Evolutionary conservation across 1,284 basidiomycete genomes (phyloP).

Genomic region (Dichomitus squalens): DNA sequence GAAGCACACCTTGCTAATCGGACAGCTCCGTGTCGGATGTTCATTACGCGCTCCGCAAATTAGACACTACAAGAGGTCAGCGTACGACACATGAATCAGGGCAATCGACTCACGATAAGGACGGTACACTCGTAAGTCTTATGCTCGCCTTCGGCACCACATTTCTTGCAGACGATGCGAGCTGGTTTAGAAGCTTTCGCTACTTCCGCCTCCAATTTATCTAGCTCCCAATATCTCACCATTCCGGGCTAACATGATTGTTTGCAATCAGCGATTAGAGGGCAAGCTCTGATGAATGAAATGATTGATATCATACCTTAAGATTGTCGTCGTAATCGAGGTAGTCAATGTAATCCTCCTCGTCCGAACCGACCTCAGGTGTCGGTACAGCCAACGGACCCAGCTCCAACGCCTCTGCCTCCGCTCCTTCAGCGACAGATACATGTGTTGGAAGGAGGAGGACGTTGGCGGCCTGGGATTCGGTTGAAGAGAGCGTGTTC

Average conservation of each 20-base stretch:
- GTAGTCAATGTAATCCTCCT: constrained; percentile 72
- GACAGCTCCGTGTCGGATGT: constrained; percentile 82
- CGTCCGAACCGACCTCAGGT: constrained; percentile 43
- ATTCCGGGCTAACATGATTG: constrained; percentile 37
- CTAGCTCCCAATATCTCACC: constrained; percentile 62
- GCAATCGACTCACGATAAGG: constrained; percentile 55
- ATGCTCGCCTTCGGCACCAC: constrained; percentile 71
- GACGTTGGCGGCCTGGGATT: constrained; percentile 21
- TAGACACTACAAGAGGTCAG: constrained; percentile 60
- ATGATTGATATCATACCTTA: constrained; percentile 46
- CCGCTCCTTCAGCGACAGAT: constrained; percentile 42
- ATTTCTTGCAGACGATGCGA: constrained; percentile 68
- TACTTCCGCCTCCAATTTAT: constrained; percentile 38
- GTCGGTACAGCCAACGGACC: constrained; percentile 48
- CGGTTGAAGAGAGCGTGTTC: neutral
- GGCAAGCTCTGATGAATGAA: neutral
- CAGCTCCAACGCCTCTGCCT: constrained; percentile 37
- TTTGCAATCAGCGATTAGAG: constrained; percentile 6
- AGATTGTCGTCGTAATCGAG: constrained; percentile 66
- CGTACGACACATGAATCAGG: constrained; percentile 2
- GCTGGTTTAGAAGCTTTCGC: constrained; percentile 40
- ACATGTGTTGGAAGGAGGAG: constrained; percentile 70
- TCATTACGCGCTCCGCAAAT: constrained; percentile 88
- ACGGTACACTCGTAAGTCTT: constrained; percentile 65
- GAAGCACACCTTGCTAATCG: constrained; percentile 84